A percentile compares a stretch with the other conserved stretches of the same genome.
Evolutionary conservation across 2,329 filamentous ascomycete genomes (phyloP).

Genomic region (Fusarium verticillioides): DNA sequence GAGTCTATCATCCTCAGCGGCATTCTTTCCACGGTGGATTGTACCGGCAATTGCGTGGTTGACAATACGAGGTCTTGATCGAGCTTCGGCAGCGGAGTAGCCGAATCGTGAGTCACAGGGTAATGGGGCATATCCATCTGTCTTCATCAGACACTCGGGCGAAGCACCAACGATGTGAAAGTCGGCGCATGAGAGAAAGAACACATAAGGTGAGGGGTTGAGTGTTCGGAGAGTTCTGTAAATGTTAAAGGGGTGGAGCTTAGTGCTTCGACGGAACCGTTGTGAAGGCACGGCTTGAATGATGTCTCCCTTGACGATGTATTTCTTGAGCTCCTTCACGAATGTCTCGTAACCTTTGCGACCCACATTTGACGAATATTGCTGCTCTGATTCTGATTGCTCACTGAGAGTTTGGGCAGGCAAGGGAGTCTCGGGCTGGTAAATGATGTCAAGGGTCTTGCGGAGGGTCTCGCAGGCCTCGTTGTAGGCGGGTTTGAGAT

Average conservation of each 20-base stretch:
- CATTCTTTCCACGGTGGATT: slow-evolving; percentile 81
- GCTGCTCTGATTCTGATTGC: slow-evolving; percentile 74
- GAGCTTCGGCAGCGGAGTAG: slow-evolving; percentile 39
- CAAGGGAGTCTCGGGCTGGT: slow-evolving; percentile 78
- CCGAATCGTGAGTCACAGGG: slow-evolving; percentile 42
- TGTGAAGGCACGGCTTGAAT: slow-evolving; percentile 98
- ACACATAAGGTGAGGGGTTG: slow-evolving; percentile 96
- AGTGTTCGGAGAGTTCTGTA: slow-evolving; percentile 97
- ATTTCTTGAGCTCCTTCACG: slow-evolving; percentile 85
- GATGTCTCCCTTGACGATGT: slow-evolving; percentile 92
- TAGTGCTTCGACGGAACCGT: slow-evolving; percentile 88
- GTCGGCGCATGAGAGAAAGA: slow-evolving; percentile 90
- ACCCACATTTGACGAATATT: slow-evolving; percentile 94
- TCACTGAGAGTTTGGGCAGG: slow-evolving; percentile 71
- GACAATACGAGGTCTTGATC: slow-evolving; percentile 86
- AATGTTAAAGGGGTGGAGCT: slow-evolving; percentile 96
- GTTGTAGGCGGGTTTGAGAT: slow-evolving; percentile 59
- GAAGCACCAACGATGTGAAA: slow-evolving; percentile 97
- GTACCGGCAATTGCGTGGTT: slow-evolving; percentile 98
- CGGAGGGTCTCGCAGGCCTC: slow-evolving; percentile 68
- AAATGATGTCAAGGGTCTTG: slow-evolving; percentile 76
- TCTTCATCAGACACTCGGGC: slow-evolving; percentile 93
- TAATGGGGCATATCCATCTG: slow-evolving; percentile 41
- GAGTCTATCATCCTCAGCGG: slow-evolving; percentile 80
- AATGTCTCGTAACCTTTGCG: slow-evolving; percentile 89